These are phyloP conservation scores for Eimeria nieschulzi DNA, from an alignment of 169 alveolate genomes.

Conservation along the genomic window DNA sequence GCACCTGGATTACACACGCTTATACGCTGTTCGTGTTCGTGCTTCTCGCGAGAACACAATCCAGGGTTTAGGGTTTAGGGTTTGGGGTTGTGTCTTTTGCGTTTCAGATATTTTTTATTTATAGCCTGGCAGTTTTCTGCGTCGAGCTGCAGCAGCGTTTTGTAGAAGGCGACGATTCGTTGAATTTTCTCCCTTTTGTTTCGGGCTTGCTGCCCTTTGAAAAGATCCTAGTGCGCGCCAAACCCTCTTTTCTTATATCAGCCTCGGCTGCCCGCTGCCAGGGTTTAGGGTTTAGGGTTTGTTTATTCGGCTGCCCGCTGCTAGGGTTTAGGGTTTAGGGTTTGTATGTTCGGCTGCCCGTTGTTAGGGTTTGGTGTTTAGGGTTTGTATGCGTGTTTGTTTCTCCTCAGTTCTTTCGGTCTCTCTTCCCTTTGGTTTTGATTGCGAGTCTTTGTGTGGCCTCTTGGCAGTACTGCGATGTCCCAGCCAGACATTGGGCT, in stretches of 20 bases:
- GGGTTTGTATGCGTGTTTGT: background rate
- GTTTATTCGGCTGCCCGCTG: background rate
- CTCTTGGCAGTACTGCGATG: conserved; percentile 28
- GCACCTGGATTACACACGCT: background rate
- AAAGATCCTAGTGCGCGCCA: conserved; percentile 5
- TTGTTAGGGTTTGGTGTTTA: background rate
- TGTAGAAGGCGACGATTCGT: conserved; percentile 59
- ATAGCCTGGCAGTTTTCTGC: conserved; percentile 63
- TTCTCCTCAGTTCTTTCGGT: conserved; percentile 13
- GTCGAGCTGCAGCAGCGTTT: conserved; percentile 52
- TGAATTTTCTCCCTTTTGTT: conserved; percentile 43
- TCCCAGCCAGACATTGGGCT: conserved; percentile 42
- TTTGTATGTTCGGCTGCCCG: background rate
- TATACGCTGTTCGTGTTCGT: background rate
- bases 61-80: conserved; percentile 28
- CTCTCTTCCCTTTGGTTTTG: conserved; percentile 54
- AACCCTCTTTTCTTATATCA: background rate
- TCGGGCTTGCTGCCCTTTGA: conserved; percentile 38
- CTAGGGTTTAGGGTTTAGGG: background rate
- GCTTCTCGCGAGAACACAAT: background rate
- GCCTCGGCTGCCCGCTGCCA: background rate
- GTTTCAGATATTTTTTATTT: conserved; percentile 33
- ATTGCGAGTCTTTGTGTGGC: conserved; percentile 44
- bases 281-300: background rate
- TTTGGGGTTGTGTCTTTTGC: background rate